Conservation (phyloP, 2,329 filamentous ascomycete species). For the Drechslerella coelobrocha region DNA sequence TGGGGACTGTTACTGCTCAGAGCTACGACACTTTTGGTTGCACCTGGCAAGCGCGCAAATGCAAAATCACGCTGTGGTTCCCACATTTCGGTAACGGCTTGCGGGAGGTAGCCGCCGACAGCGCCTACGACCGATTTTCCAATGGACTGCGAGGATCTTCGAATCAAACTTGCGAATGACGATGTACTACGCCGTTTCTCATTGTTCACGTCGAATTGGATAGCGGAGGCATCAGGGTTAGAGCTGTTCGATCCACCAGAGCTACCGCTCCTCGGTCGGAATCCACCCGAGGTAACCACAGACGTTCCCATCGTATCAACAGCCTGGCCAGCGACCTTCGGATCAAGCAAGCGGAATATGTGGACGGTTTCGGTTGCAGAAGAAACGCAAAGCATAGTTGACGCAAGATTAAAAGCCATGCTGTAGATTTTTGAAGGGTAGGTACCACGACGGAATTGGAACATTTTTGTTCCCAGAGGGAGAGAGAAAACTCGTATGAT, state of each 20-base stretch:
- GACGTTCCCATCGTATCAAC: constrained; percentile 10
- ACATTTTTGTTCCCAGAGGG: constrained; percentile 87
- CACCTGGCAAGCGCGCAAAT: constrained; percentile 76
- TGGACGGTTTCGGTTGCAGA: constrained; percentile 96
- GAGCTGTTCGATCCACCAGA: constrained; percentile 45
- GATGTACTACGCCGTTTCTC: constrained; percentile 67
- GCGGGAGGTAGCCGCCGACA: constrained; percentile 88
- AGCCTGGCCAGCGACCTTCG: constrained; percentile 52
- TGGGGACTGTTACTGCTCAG: constrained; percentile 95
- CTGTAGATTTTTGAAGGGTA: constrained; percentile 92
- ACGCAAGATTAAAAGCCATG: constrained; percentile 97
- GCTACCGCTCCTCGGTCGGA: constrained; percentile 46
- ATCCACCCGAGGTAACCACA: constrained; percentile 16
- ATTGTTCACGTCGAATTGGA: constrained; percentile 53
- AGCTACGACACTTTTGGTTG: constrained; percentile 80
- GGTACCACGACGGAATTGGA: constrained; percentile 92
- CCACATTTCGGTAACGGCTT: constrained; percentile 97
- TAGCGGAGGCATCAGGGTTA: constrained; percentile 51
- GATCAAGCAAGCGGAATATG: constrained; percentile 79
- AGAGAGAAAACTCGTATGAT: constrained; percentile 96
- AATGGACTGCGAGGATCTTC: constrained; percentile 94
- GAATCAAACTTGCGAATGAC: constrained; percentile 85
- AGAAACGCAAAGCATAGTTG: constrained; percentile 90
- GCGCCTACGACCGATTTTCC: constrained; percentile 86
- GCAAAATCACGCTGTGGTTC: constrained; percentile 94